Evolutionary conservation across 1,284 basidiomycete genomes (phyloP).

Genomic region (Inonotus hispidus): DNA sequence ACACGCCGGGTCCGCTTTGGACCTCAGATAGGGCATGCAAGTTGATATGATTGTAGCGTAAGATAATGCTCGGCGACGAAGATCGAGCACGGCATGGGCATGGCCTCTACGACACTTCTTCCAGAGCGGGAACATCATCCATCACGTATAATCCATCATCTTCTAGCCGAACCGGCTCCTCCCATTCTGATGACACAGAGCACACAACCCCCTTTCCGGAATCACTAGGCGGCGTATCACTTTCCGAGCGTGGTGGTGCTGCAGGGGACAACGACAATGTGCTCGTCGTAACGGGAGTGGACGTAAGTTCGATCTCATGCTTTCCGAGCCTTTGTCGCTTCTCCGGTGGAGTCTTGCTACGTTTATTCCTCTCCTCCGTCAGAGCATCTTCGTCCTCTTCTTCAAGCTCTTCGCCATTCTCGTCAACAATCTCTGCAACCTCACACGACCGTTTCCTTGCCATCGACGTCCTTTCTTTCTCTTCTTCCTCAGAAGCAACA

Average conservation of each 20-base stretch:
- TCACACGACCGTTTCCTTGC: conserved; percentile 8
- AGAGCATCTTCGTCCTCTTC: neutral
- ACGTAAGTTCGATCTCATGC: neutral
- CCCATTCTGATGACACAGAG: neutral
- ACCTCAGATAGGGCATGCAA: neutral
- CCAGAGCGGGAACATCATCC: neutral
- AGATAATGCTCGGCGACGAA: neutral
- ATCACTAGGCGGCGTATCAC: conserved; percentile 1
- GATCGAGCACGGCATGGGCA: too few relatives aligned
- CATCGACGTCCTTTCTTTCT: neutral
- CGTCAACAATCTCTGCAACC: conserved; percentile 2
- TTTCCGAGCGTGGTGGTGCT: neutral
- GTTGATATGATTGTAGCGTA: neutral
- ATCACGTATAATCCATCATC: neutral
- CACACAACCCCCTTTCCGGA: neutral
- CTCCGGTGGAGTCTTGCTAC: conserved; percentile 12
- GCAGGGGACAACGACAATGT: neutral
- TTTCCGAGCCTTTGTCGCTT: conserved; percentile 3
- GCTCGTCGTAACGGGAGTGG: neutral
- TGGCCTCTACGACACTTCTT: neutral
- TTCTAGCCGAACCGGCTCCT: neutral
- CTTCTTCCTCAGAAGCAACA: neutral
- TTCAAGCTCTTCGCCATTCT: neutral
- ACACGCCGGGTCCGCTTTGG: neutral
- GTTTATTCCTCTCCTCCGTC: neutral